Percentiles rank a stretch among this genome's conserved stretches.
phyloP scores from a whole-genome alignment of 2,329 filamentous ascomycete genomes.

The Xylaria sp. region DNA sequence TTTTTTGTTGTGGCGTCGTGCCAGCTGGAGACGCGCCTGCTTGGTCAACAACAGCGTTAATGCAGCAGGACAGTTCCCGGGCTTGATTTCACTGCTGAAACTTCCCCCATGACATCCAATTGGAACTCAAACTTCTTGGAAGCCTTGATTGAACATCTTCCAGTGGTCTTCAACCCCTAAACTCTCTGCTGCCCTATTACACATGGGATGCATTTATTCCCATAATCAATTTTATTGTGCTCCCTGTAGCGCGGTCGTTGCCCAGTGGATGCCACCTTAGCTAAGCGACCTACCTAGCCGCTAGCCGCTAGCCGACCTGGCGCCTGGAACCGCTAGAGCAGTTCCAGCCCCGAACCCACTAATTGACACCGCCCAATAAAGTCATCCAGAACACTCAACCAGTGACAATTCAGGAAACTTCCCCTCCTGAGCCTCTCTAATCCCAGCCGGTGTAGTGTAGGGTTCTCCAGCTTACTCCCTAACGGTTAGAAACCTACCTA shows the following conservation, averaged over 20 bases:
- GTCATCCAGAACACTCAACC: not conserved
- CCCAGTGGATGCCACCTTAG: no score
- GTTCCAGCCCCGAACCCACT: slow-evolving; percentile 10
- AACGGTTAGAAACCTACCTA: no score
- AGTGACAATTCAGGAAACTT: not conserved
- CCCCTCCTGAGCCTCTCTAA: no score
- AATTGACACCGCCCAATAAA: not conserved
- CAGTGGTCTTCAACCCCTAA: not conserved
- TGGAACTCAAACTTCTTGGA: not conserved
- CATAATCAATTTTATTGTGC: not conserved
- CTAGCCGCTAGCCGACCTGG: no score
- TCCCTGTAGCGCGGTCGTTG: not conserved
- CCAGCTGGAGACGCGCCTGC: slow-evolving; percentile 12
- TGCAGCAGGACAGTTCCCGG: not conserved
- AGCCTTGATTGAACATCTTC: not conserved
- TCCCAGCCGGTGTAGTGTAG: no score
- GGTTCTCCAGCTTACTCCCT: no score
- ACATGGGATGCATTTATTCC: no score
- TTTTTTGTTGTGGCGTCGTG: not conserved
- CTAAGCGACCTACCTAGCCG: not conserved
- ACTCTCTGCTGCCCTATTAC: not conserved
- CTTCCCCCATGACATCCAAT: not conserved
- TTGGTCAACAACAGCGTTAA: not conserved
- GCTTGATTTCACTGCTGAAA: not conserved
- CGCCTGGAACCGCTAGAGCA: slow-evolving; percentile 1